Base-by-base conservation (phyloP, 169 alveolate genomes). In the Eimeria praecox region DNA sequence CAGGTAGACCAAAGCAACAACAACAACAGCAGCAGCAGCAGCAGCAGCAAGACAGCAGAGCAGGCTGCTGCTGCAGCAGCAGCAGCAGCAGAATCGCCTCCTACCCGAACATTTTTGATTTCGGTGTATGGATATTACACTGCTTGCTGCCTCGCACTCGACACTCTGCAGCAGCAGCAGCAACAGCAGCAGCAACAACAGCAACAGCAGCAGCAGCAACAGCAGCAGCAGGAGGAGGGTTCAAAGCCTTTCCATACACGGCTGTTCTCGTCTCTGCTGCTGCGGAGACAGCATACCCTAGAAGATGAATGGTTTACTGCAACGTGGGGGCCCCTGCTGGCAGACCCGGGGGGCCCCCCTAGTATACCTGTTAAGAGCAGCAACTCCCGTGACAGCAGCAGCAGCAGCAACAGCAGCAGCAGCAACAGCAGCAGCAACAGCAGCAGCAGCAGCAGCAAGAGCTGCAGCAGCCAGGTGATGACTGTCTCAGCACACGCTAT, bases 381-480 rank as follows among this genome's bases (percentile, higher is more conserved):
- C 69, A 8, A n/a, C n/a, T n/a, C 90, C 33, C 20, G 90, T 3
- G 90, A 82, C 90, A 82, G 71, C 90, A 82, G 90, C 71, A 59
- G 69, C 62, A 52, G 18, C 62, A 52, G 2, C 62, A 66, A 22
- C 22, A 18, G n/a, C n/a, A 22, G 71, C 71, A 59, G 71, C 71
- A 59, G 27, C 30, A 75, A 75, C 30, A 33, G 54, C 59, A 46
- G 64, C 88, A 27, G 38, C 49, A 42, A 9, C 20, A 44, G 52
- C 90, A 82, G 90, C 90, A 82, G 90, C 71, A 69, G 80, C 80
- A 69, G 80, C 80, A 77, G 87, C 59, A 77, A n/a, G 35, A 40
- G 62, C 62, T 24, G 87, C 87, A 77, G 87, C 87, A 82, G 90
- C 71, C 33, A 62, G 44, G 52, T 82, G 9, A 46, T 82, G 90